Base-by-base conservation (phyloP, 192 early-diverging fungal species). In the Coemansia sp. region DNA sequence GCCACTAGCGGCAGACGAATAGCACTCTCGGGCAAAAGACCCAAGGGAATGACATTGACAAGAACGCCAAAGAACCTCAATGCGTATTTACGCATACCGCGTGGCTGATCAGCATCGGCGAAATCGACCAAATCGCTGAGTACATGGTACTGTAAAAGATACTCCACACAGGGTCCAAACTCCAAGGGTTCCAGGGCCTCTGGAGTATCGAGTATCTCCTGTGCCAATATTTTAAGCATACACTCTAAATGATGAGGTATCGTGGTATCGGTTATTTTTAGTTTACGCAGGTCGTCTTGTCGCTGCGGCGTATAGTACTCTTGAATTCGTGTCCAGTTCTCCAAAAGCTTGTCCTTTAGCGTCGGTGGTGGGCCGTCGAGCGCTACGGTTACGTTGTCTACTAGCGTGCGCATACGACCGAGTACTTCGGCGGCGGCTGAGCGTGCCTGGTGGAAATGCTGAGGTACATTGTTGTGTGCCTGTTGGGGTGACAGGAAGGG, bases 141-240 rank as follows among this genome's bases (percentile, higher is more conserved):
- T 3, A 84, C 69, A 7, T 79, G 76, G 73, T 76, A 75, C 65
- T 78, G 75, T 50, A 78, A 53, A 38, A 84, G 59, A 41, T 69
- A 75, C 76, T 79, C 76, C 27, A 79, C 56, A 49, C 82, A 84
- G 34, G 76, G 62, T 5, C 76, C 76, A 30, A 84, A 73, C 55
- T 84, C 71, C 7, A 79, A 65, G 67, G 71, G 69, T 68, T 71
- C 70, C 15, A 47, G n/a, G 52, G 35, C 39, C 5, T 62, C 15
- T 15, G 35, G 53, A 3, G 38, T 52, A 38, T 59, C 16, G 41
- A 68, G 41, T 39, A 77, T 76, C 60, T 84, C 76, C 4, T 59
- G 35, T 0, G 68, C 70, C 0, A 84, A 53, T 1, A 67, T 27
- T 15, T 64, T 60, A 29, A 84, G 64, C 68, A 76, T 74, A 24